Evolutionary conservation across 2,329 filamentous ascomycete genomes (phyloP).

Genomic region (Fusarium lyarnte): DNA sequence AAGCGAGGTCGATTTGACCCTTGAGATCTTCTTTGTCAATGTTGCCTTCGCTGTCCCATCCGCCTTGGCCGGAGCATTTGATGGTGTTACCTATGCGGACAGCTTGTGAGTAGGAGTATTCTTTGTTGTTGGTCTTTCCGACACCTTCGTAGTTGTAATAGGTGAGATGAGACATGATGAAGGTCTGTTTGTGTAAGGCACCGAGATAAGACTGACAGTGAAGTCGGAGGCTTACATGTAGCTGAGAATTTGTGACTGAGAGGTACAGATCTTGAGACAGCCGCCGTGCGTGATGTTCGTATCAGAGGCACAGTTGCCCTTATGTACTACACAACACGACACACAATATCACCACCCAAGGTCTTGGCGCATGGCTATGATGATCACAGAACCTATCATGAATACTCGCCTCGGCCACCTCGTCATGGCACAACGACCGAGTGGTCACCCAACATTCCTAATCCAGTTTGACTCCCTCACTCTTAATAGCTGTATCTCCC

Average conservation of each 20-base stretch:
- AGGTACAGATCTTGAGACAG: neutral
- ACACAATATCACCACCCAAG: neutral
- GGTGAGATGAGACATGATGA: constrained; percentile 44
- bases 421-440: neutral
- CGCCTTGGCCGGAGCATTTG: constrained; percentile 39
- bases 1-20: constrained; percentile 61
- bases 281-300: neutral
- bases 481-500: neutral
- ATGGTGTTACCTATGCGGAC: constrained; percentile 34
- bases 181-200: neutral
- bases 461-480: neutral
- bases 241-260: neutral
- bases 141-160: constrained; percentile 48
- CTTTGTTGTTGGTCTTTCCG: constrained; percentile 39
- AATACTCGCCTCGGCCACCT: neutral
- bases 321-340: constrained; percentile 15
- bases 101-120: constrained; percentile 39
- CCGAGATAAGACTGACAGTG: no score
- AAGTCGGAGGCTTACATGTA: neutral
- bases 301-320: neutral
- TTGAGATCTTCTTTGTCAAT: constrained; percentile 50
- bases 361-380: constrained; percentile 10
- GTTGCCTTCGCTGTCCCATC: constrained; percentile 35
- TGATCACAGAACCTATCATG: neutral
- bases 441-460: constrained; percentile 17